Evolutionary conservation across 2,329 filamentous ascomycete genomes (phyloP).

Genomic region (Ramularia endophylla): DNA sequence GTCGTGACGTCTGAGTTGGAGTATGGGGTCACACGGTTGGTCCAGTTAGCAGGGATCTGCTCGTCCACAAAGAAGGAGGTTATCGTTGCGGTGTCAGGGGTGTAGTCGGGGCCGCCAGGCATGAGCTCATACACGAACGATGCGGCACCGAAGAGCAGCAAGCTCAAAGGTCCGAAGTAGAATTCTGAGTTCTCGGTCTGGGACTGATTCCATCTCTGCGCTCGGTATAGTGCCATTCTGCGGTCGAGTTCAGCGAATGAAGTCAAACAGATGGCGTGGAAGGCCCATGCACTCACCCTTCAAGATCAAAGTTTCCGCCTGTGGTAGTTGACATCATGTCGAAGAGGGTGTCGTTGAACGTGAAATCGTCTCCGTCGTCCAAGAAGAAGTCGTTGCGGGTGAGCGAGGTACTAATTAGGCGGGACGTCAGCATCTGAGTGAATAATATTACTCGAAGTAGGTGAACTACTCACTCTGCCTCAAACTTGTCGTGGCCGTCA

Average conservation of each 20-base stretch:
- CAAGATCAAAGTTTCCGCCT: slow-evolving; percentile 33
- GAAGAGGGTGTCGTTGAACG: slow-evolving; percentile 39
- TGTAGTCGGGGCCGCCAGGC: slow-evolving; percentile 24
- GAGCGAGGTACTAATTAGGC: slow-evolving; percentile 28
- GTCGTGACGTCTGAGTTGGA: slow-evolving; percentile 29
- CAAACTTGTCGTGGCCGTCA: slow-evolving; percentile 42
- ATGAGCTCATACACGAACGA: slow-evolving; percentile 41
- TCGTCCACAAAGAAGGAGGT: slow-evolving; percentile 39
- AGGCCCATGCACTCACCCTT: slow-evolving; percentile 13
- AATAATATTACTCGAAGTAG: background rate
- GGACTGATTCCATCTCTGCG: slow-evolving; percentile 38
- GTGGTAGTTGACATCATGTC: slow-evolving; percentile 32
- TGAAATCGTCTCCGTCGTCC: slow-evolving; percentile 33
- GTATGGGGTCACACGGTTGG: slow-evolving; percentile 31
- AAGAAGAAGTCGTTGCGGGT: slow-evolving; percentile 39
- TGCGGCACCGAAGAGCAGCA: slow-evolving; percentile 39
- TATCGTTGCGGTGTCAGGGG: slow-evolving; percentile 32
- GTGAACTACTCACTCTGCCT: slow-evolving; percentile 23
- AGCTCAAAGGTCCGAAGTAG: slow-evolving; percentile 36
- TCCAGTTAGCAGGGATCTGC: slow-evolving; percentile 39
- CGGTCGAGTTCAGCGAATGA: background rate
- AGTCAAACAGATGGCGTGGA: no score
- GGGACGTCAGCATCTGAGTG: background rate
- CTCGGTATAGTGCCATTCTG: slow-evolving; percentile 34
- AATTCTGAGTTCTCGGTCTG: slow-evolving; percentile 36